Evolutionary conservation across 495 filamentous ascomycete genomes (phyloP).

Genomic region (Chlorociboria aeruginascens): DNA sequence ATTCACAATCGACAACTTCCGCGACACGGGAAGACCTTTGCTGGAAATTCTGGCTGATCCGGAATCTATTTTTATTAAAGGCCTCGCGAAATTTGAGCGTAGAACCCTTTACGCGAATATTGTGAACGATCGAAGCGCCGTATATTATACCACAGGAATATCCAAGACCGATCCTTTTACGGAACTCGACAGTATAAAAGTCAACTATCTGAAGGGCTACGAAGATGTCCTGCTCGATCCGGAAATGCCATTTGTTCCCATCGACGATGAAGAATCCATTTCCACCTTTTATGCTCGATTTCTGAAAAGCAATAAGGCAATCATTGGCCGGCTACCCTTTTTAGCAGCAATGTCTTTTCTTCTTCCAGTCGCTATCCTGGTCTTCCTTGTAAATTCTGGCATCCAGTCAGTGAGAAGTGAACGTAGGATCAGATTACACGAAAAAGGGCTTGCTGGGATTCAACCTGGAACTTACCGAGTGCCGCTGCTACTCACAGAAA

Average conservation of each 20-base stretch:
- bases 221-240: conserved; percentile 67
- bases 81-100: conserved; percentile 59
- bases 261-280: conserved; percentile 12
- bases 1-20: conserved; percentile 76
- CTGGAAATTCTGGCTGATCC: conserved; percentile 74
- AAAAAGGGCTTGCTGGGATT: conserved; percentile 53
- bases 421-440: conserved; percentile 63
- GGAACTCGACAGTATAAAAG: conserved; percentile 48
- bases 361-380: conserved; percentile 51
- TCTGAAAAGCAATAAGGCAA: conserved; percentile 18
- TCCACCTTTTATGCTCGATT: conserved; percentile 4
- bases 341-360: conserved; percentile 50
- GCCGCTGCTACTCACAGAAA: conserved; percentile 60
- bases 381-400: conserved; percentile 63
- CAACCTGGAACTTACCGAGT: conserved; percentile 55
- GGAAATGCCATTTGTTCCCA: conserved; percentile 42
- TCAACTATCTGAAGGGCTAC: conserved; percentile 66
- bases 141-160: conserved; percentile 73
- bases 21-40: conserved; percentile 66
- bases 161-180: conserved; percentile 61
- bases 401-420: conserved; percentile 63
- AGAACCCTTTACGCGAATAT: conserved; percentile 73
- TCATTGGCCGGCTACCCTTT: conserved; percentile 36
- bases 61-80: conserved; percentile 74
- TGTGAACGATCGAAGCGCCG: conserved; percentile 67